These are phyloP conservation scores for Tetradesmus lagerheimii DNA, from an alignment of 139 green algal species.

Conservation along the genomic window DNA sequence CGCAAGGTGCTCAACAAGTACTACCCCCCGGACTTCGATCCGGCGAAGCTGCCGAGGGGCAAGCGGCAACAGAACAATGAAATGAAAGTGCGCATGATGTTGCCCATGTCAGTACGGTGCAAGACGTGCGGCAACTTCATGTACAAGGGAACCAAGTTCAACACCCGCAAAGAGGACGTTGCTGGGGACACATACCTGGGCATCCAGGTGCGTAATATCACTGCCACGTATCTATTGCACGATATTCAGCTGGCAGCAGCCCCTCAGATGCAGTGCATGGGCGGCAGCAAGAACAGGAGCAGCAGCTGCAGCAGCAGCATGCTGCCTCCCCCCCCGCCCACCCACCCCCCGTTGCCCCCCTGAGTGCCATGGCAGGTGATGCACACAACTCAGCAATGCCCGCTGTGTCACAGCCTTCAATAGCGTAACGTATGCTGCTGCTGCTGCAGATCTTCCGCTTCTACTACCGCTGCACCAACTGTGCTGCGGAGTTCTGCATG, in stretches of 20 bases:
- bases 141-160: slow-evolving; percentile 99
- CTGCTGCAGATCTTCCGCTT: slow-evolving; percentile 89
- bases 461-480: slow-evolving; percentile 96
- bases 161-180: slow-evolving; percentile 96
- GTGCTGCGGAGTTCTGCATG: slow-evolving; percentile 95
- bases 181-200: slow-evolving; percentile 94
- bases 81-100: slow-evolving; percentile 98
- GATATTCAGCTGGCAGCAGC: neutral
- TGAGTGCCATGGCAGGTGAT: neutral
- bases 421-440: neutral
- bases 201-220: slow-evolving; percentile 76
- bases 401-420: neutral
- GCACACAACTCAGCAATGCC: too few species aligned
- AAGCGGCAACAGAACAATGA: slow-evolving; percentile 86
- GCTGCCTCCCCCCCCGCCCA: neutral
- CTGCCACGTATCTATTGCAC: neutral
- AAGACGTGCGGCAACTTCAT: slow-evolving; percentile 98
- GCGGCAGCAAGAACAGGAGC: neutral
- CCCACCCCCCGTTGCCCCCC: too few species aligned
- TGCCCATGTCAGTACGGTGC: slow-evolving; percentile 97
- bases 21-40: slow-evolving; percentile 93
- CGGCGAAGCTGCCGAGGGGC: slow-evolving; percentile 83
- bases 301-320: neutral
- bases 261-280: neutral
- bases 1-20: slow-evolving; percentile 90